A percentile compares a stretch with the other conserved stretches of the same genome.
Evolutionary conservation across 148 eudicot genomes (phyloP).

Genomic region (Camellia japonica): DNA sequence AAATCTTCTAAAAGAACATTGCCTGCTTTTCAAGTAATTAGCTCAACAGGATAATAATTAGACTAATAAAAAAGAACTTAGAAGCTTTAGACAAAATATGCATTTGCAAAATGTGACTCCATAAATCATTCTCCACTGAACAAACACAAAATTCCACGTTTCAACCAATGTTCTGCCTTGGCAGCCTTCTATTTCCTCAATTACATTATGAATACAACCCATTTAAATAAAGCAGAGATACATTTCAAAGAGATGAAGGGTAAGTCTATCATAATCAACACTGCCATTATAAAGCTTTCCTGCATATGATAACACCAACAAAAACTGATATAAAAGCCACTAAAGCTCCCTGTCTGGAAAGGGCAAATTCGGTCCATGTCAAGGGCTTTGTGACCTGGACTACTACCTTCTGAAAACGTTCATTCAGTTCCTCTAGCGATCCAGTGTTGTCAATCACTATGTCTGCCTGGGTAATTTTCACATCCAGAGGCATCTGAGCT

Average conservation of each 20-base stretch:
- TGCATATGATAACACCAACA: constrained; percentile 46
- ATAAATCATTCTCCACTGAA: not conserved
- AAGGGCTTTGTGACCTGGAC: constrained; percentile 59
- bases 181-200: not conserved
- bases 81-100: not conserved
- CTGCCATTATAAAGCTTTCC: constrained; percentile 16
- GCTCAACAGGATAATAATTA: not conserved
- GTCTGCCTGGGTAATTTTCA: constrained; percentile 72
- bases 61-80: not conserved
- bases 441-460: constrained; percentile 83
- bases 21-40: not conserved
- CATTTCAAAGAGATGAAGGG: not conserved
- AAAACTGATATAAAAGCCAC: constrained; percentile 48
- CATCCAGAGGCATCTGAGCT: constrained; percentile 85
- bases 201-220: not conserved
- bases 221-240: not conserved
- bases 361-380: constrained; percentile 79
- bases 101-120: not conserved
- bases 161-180: not conserved
- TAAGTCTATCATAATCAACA: not conserved
- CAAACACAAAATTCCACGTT: not conserved
- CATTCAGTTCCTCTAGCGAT: constrained; percentile 68
- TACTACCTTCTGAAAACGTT: constrained; percentile 51
- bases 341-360: constrained; percentile 76
- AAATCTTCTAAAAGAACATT: not conserved